Percentiles rank a stretch among this genome's conserved stretches.
phyloP scores from a whole-genome alignment of 2,329 filamentous ascomycete genomes.

The Atkinsonella hypoxylon region DNA sequence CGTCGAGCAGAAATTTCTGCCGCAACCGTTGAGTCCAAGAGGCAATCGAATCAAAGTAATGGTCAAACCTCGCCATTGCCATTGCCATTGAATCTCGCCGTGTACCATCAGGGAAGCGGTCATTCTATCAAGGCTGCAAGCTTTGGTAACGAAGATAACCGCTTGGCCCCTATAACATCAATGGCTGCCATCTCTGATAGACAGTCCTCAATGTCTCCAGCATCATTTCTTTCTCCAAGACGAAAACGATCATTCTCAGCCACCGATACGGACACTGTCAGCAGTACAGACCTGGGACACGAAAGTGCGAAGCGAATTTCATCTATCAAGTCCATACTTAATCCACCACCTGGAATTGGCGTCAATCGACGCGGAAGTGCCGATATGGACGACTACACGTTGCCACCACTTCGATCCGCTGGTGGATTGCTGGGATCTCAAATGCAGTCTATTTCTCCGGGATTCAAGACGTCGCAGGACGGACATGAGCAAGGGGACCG shows the following conservation, averaged over 20 bases:
- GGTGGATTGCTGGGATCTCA: slow-evolving; percentile 9
- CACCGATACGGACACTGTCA: slow-evolving; percentile 37
- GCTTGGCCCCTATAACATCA: slow-evolving; percentile 43
- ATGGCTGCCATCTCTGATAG: slow-evolving; percentile 32
- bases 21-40: slow-evolving; percentile 35
- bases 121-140: slow-evolving; percentile 25
- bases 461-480: background rate
- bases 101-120: slow-evolving; percentile 36
- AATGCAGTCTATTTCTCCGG: slow-evolving; percentile 17
- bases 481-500: slow-evolving; percentile 17
- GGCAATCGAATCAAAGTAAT: slow-evolving; percentile 26
- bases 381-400: slow-evolving; percentile 25
- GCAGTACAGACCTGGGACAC: slow-evolving; percentile 25
- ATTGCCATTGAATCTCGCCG: slow-evolving; percentile 32
- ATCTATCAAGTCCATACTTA: slow-evolving; percentile 66
- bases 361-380: slow-evolving; percentile 20
- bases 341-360: slow-evolving; percentile 32
- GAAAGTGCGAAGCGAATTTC: slow-evolving; percentile 51
- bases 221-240: slow-evolving; percentile 45
- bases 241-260: slow-evolving; percentile 59
- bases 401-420: slow-evolving; percentile 32
- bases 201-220: slow-evolving; percentile 47
- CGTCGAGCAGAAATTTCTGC: slow-evolving; percentile 31
- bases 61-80: slow-evolving; percentile 32
- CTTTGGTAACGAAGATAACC: slow-evolving; percentile 42